Evolutionary conservation across 1,139 yeast genomes (phyloP).

Genomic region (Lodderomyces oxycetoniae): DNA sequence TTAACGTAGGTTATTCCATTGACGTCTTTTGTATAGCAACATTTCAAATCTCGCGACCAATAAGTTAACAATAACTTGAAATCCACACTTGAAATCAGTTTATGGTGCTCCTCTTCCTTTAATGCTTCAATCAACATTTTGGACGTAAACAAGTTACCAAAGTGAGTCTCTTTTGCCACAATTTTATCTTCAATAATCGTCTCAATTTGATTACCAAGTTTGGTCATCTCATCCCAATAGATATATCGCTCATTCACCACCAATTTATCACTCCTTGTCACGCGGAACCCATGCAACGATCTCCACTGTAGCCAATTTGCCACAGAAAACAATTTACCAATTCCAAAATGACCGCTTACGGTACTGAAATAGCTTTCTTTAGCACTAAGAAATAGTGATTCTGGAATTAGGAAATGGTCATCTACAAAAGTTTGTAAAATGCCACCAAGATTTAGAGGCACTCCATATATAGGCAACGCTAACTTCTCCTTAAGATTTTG

Average conservation of each 20-base stretch:
- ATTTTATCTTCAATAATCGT: constrained; percentile 10
- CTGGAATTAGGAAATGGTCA: constrained; percentile 22
- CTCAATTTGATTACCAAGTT: constrained; percentile 15
- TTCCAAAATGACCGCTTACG: constrained; percentile 8
- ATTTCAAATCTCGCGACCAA: constrained; percentile 21
- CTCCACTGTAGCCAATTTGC: constrained; percentile 22
- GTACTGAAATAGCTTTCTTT: constrained; percentile 12
- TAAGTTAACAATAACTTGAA: constrained; percentile 23
- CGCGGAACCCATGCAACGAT: constrained; percentile 8
- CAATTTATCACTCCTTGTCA: constrained; percentile 15
- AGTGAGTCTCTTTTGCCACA: constrained; percentile 16
- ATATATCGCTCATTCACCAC: constrained; percentile 23
- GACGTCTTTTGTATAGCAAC: constrained; percentile 14
- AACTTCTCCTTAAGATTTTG: constrained; percentile 18
- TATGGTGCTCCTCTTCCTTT: constrained; percentile 5
- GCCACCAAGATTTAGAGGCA: constrained; percentile 23
- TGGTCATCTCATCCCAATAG: constrained; percentile 20
- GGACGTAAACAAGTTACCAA: constrained; percentile 18
- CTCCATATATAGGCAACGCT: constrained; percentile 26
- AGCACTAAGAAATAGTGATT: constrained; percentile 16
- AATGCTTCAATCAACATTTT: constrained; percentile 16
- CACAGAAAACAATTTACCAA: constrained; percentile 18
- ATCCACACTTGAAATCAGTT: constrained; percentile 19
- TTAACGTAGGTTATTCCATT: constrained; percentile 21
- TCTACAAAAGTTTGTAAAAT: constrained; percentile 26